Evolutionary conservation across 768 basidiomycete species (phyloP), one percentile per base, ranked within the genome.

Genomic region (Termitomyces sp.): DNA sequence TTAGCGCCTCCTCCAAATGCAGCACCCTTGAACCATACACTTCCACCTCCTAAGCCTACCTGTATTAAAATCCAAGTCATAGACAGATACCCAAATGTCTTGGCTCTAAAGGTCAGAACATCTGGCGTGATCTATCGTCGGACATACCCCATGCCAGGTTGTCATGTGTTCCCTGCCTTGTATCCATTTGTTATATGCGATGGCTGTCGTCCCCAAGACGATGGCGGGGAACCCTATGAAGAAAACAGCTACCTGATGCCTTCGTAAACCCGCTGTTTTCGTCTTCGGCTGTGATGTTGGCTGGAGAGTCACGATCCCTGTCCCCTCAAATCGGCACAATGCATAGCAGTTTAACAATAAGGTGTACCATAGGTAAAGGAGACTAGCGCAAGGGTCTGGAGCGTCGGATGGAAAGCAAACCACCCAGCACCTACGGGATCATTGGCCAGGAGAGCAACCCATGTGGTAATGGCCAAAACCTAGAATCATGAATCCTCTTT

Each of bases 291-390:
- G 81, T 4, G 84, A 81, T 12, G 88, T 89, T 1, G 87, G 87
- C 62, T 88, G 92, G 12, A 88, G 83, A 24, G 90, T 90, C 63
- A 89, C 66, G 44, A 94, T 82, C 7, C 85, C 90, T 90, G 51
- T 33, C 16, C 4, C 12, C 53, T 24, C 18, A 22, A 6, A 28
- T 55, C 37, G 54, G 28, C 37, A 6, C 13, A 29, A 6, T 12
- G 9, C 13, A 41, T 26, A 45, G 4, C 12, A 31, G 2, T 20
- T 18, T 29, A n/a, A 13, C 46, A 33, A 44, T 7, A 16, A 18
- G 37, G 20, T 76, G 42, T 56, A 88, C 91, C 90, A 62, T 84
- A 84, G 6, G 82, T 80, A 67, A 89, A 79, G 41, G 77, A 72
- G 4, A 74, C 68, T 39, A 91, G 63, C 1, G 83, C 81, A 13